Percentiles rank a stretch among this genome's conserved stretches.
Evolutionary conservation across 1,284 basidiomycete species (phyloP).

Genomic region (Irpex lacteus): DNA sequence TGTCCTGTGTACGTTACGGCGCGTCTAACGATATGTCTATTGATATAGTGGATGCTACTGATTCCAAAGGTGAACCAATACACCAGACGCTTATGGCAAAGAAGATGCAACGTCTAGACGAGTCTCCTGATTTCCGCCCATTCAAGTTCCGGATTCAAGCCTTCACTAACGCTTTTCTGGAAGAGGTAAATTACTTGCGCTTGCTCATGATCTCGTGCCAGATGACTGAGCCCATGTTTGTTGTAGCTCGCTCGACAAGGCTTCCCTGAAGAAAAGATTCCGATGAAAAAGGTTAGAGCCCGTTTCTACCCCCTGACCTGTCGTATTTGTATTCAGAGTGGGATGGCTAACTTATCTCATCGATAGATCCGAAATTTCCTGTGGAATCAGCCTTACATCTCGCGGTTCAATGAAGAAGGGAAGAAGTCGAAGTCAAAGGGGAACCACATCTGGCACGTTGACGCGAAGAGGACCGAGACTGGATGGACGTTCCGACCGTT

Average conservation of each 20-base stretch:
- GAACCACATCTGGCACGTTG: constrained; percentile 99
- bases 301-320: constrained; percentile 5
- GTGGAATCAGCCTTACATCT: constrained; percentile 92
- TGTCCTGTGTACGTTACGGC: constrained; percentile 1
- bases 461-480: constrained; percentile 85
- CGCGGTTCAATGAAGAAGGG: constrained; percentile 98
- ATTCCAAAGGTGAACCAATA: constrained; percentile 93
- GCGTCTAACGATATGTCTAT: neutral
- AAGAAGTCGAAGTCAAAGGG: constrained; percentile 99
- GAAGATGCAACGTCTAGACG: constrained; percentile 95
- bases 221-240: constrained; percentile 12
- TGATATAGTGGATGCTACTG: constrained; percentile 81
- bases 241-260: constrained; percentile 71
- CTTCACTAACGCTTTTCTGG: constrained; percentile 95
- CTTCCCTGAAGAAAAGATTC: constrained; percentile 83
- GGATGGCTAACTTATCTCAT: constrained; percentile 7
- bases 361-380: constrained; percentile 90
- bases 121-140: constrained; percentile 94
- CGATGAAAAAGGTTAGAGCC: constrained; percentile 78
- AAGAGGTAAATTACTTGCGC: constrained; percentile 61
- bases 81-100: constrained; percentile 99
- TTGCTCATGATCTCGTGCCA: constrained; percentile 3
- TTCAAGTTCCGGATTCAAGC: constrained; percentile 99
- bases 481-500: constrained; percentile 94
- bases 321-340: neutral